Percentiles rank a stretch among this genome's conserved stretches.
These are phyloP conservation scores for Zopfia rhizophila DNA, from an alignment of 2,329 filamentous ascomycete genomes.

Conservation along the genomic window DNA sequence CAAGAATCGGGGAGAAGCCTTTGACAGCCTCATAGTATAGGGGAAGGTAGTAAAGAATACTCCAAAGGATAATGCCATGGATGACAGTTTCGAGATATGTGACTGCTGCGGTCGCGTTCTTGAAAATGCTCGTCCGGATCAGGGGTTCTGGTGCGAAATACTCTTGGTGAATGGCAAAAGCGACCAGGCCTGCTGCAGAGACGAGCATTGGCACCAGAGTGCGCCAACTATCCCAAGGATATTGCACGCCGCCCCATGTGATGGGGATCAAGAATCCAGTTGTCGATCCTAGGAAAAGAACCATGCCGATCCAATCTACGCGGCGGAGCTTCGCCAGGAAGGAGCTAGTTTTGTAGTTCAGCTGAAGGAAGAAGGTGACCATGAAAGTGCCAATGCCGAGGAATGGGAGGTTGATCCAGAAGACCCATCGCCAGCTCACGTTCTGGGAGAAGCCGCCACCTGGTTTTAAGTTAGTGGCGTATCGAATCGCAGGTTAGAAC, in stretches of 20 bases:
- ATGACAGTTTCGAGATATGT: conserved; percentile 65
- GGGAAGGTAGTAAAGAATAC: conserved; percentile 54
- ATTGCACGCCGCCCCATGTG: conserved; percentile 74
- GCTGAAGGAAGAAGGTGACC: conserved; percentile 64
- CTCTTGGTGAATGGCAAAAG: conserved; percentile 66
- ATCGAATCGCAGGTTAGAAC: background rate
- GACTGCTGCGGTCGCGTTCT: conserved; percentile 60
- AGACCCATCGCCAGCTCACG: conserved; percentile 70
- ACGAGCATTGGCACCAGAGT: conserved; percentile 71
- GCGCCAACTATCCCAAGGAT: conserved; percentile 70
- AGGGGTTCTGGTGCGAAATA: conserved; percentile 63
- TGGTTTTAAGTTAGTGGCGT: conserved; percentile 9
- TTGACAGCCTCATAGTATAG: conserved; percentile 57
- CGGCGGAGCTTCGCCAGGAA: conserved; percentile 61
- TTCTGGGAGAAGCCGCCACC: conserved; percentile 65
- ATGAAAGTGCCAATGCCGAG: conserved; percentile 60
- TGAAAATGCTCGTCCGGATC: conserved; percentile 58
- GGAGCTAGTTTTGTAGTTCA: conserved; percentile 60
- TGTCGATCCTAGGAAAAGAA: conserved; percentile 68
- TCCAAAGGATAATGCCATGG: conserved; percentile 64
- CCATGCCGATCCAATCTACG: conserved; percentile 72
- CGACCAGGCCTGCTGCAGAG: conserved; percentile 62
- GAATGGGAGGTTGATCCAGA: conserved; percentile 72
- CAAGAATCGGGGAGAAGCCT: conserved; percentile 49
- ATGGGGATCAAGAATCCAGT: conserved; percentile 70